phyloP scores from a whole-genome alignment of 257 asterid species.

The Salvia splendens region DNA sequence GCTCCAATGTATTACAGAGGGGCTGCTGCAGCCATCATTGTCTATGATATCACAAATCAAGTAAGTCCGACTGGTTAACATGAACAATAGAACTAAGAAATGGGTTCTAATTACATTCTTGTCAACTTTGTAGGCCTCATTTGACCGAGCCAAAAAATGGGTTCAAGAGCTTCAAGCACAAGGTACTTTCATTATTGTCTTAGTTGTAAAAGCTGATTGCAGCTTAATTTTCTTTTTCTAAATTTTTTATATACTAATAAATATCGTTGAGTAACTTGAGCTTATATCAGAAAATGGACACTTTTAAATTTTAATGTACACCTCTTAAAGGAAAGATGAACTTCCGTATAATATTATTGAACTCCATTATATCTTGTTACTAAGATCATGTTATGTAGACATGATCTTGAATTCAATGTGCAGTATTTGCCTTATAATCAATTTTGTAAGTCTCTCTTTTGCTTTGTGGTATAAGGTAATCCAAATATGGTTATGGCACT shows the following conservation, averaged over 20 bases:
- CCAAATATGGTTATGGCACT: slow-evolving; percentile 85
- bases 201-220: slow-evolving; percentile 19
- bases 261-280: no score
- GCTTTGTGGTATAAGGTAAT: slow-evolving; percentile 50
- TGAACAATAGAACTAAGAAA: not conserved
- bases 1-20: slow-evolving; percentile 95
- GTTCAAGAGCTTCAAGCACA: slow-evolving; percentile 91
- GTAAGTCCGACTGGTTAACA: slow-evolving; percentile 38
- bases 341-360: not conserved
- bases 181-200: slow-evolving; percentile 47
- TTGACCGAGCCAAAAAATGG: slow-evolving; percentile 88
- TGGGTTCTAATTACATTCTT: not conserved
- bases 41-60: slow-evolving; percentile 69
- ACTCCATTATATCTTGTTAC: not conserved
- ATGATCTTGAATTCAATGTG: not conserved
- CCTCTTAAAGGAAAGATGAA: not conserved
- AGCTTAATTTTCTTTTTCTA: not conserved
- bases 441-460: slow-evolving; percentile 9
- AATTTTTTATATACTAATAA: slow-evolving; percentile 2
- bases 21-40: slow-evolving; percentile 86
- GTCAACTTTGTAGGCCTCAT: slow-evolving; percentile 56
- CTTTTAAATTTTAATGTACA: not conserved
- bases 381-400: not conserved
- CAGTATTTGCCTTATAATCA: not conserved
- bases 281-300: no score